Percentiles rank a stretch among this genome's conserved stretches.
These are phyloP conservation scores for Aegilops umbellulata DNA, from an alignment of 176 grass and related monocot species.

Conservation along the genomic window DNA sequence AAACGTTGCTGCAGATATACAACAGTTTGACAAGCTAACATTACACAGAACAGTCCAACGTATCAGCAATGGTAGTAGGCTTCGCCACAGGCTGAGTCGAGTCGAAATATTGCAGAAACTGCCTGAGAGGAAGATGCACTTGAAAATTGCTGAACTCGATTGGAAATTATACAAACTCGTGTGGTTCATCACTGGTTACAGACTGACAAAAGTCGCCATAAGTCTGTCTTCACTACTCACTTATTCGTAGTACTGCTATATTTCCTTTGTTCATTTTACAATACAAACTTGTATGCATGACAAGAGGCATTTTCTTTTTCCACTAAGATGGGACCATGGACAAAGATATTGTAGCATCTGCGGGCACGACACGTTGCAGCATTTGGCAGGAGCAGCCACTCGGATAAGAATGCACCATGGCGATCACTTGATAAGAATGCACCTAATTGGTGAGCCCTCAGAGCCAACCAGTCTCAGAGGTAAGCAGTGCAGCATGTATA, in stretches of 20 bases:
- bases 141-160: background rate
- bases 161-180: background rate
- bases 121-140: background rate
- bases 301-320: background rate
- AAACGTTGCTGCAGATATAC: background rate
- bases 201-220: background rate
- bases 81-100: background rate
- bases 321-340: background rate
- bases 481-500: slow-evolving; percentile 79
- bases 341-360: background rate
- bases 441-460: slow-evolving; percentile 73
- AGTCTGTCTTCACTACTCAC: background rate
- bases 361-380: background rate
- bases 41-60: background rate
- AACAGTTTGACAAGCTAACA: background rate
- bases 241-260: background rate
- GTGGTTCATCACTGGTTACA: background rate
- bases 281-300: background rate
- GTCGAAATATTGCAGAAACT: background rate
- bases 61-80: background rate
- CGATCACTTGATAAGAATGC: slow-evolving; percentile 73
- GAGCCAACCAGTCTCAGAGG: slow-evolving; percentile 57
- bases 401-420: slow-evolving; percentile 61
- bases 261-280: background rate
- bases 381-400: background rate